Percentiles rank a stretch among this genome's conserved stretches.
These are phyloP conservation scores for Linum trigynum DNA, from an alignment of 345 rosid species.

Conservation along the genomic window DNA sequence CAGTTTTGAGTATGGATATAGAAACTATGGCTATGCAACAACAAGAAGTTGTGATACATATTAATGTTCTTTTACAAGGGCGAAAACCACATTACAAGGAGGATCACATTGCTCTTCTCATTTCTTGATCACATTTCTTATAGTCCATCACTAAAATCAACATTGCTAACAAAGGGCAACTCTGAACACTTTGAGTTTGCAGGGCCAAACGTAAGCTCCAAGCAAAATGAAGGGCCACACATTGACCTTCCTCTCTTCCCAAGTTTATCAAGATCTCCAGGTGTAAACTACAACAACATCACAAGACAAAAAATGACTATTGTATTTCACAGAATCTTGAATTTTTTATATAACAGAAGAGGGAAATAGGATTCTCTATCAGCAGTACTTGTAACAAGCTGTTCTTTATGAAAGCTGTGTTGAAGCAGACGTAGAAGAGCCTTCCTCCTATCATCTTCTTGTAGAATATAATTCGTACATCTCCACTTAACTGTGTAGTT, in stretches of 20 bases:
- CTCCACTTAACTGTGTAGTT: slow-evolving; percentile 55
- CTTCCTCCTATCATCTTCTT: slow-evolving; percentile 79
- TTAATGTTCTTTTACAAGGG: no score
- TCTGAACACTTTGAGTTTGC: slow-evolving; percentile 35
- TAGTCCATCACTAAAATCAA: neutral
- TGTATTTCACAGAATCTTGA: neutral
- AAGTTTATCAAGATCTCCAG: slow-evolving; percentile 67
- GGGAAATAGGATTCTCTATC: neutral
- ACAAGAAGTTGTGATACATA: no score
- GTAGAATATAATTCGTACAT: slow-evolving; percentile 71
- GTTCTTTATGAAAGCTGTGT: slow-evolving; percentile 71
- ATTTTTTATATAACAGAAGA: neutral
- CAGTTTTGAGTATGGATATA: no score
- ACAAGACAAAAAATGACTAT: neutral
- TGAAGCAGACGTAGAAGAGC: slow-evolving; percentile 82
- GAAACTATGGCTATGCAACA: no score
- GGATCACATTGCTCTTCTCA: no score
- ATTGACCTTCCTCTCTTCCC: slow-evolving; percentile 61
- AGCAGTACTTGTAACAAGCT: slow-evolving; percentile 65
- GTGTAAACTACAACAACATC: slow-evolving; percentile 36
- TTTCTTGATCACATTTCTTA: no score
- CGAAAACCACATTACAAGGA: no score
- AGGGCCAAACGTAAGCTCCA: slow-evolving; percentile 80
- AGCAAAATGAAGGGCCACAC: slow-evolving; percentile 67
- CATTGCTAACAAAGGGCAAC: slow-evolving; percentile 2